Evolutionary conservation across 768 basidiomycete genomes (phyloP), one percentile per base, ranked within the genome.

Genomic region (Collybia sp.): DNA sequence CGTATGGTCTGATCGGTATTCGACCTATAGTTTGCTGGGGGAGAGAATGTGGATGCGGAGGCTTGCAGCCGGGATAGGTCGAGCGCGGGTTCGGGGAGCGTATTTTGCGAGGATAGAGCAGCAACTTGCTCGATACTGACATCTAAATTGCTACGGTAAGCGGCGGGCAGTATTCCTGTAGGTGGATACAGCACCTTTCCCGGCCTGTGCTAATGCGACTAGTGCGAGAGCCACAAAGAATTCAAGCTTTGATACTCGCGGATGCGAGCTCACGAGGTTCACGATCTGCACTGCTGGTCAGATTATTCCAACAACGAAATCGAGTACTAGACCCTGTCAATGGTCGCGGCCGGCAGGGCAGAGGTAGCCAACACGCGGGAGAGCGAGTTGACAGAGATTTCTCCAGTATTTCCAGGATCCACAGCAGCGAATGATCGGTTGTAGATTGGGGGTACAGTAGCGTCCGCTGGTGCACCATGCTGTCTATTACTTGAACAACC

Each of bases 221-320:
- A 97, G 73, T 10, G 89, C 91, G 18, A 97, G 66, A 9, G 92
- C 89, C 10, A 94, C 88, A 61, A 88, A 94, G 70, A 95, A 94
- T 59, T 97, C 93, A 46, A 85, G 80, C 53, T 82, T 89, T 6
- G 90, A 89, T 32, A 97, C 86, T 42, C 84, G 76, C 37, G 88
- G 76, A 48, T 77, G 77, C 30, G 85, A 83, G 64, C 88, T 89
- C 43, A 93, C 91, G 16, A 94, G 72, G 63, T 88, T 92, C 46
- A 96, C 86, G 55, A 97, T 94, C 92, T 94, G 53, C n/a, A 33
- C 31, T 25, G 16, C 16, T 47, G 30, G 9, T 30, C 12, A 41
- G 40, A n/a, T 30, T 19, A 8, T 30, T 41, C 6, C n/a, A 33
- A 32, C n/a, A 32, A 44, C n/a, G 9, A 44, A n/a, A 12, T 3